Base-by-base conservation (phyloP, 306 rosid species). In the Amphicarpaea edgeworthii region DNA sequence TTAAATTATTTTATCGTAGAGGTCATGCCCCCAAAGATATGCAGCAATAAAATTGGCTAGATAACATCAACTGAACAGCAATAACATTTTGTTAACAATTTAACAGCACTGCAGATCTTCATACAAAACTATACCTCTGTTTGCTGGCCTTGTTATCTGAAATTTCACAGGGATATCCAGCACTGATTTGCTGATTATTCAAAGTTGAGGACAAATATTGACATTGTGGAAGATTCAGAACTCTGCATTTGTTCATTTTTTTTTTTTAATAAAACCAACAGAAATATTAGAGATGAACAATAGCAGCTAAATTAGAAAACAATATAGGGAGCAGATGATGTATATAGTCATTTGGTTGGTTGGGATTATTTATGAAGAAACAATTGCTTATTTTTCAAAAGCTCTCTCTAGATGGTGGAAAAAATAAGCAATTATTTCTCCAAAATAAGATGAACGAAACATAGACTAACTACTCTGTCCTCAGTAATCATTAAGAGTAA, bases 191-290 rank as follows among this genome's bases (percentile, higher is more conserved):
- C 67, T 80, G 82, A 41, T 69, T 73, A 72, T 67, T 70, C 69
- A 43, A 79, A 81, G 75, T 79, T 68, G 82, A 66, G 51, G 79
- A 49, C 84, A 90, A 77, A 85, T 76, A 87, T 70, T 85, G 87
- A 79, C 85, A 68, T 79, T 91, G 90, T 61, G 96, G 98, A 83
- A 94, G 97, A 79, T 84, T 80, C 76, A 87, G 83, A 60, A 65
- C 65, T 79, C 98, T 94, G 97, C 82, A 83, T 45, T 42, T 68
- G 58, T 43, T 57, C 40, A 23, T 67, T 71, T 73, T 17, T 74
- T 73, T 17, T 74, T 58, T 12, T 40, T 45, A 66, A 77, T 12
- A 15, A 53, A 64, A 50, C 61, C 45, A 80, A 71, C 32, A 40
- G n/a, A 73, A 64, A n/a, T 42, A 41, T 49, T 54, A 71, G 76